Base-by-base conservation (phyloP, 768 basidiomycete genomes). In the Tylopilus rubrobrunneus region DNA sequence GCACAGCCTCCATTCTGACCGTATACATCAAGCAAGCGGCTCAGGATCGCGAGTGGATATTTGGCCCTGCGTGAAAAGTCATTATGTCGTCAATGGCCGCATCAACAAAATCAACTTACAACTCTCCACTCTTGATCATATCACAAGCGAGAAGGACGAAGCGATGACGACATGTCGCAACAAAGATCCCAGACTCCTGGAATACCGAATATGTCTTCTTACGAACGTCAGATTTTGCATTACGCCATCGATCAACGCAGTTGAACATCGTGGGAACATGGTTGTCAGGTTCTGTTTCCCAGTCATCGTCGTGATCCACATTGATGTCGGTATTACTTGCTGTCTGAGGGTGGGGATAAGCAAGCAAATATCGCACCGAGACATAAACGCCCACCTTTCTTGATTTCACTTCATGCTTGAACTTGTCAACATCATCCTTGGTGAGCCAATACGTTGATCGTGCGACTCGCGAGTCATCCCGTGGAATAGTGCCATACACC, bases 121-220 rank as follows among this genome's bases (percentile, higher is more conserved):
- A 8, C 7, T 63, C 50, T 0, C 57, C 52, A 19, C 62, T 63
- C 19, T 55, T 44, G 8, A 63, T 28, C 60, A 63, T 63, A 11
- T 63, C 45, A 7, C 57, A 63, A 0, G 3, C 39, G 0, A 59
- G 3, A 0, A 62, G 15, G 1, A 61, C 36, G 23, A 61, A 52
- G 3, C 27, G 12, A 41, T 59, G 60, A 0, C 23, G 21, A 23
- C 62, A 63, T 0, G 14, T n/a, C 3, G 53, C 48, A 29, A 62
- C 4, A 1, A 60, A 60, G 0, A 61, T 53, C 0, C 53, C 54
- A 0, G 49, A 45, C 23, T 62, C 48, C 0, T 55, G 2, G 31
- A 61, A 63, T 0, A 58, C 19, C 0, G 19, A 0, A 14, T 53
- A 53, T 39, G 51, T 54, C 10, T 37, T 44, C 14, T 55, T 56